Evolutionary conservation across 305 asterid genomes (phyloP), one percentile per base, ranked within the genome.

Genomic region (Lippia alba): DNA sequence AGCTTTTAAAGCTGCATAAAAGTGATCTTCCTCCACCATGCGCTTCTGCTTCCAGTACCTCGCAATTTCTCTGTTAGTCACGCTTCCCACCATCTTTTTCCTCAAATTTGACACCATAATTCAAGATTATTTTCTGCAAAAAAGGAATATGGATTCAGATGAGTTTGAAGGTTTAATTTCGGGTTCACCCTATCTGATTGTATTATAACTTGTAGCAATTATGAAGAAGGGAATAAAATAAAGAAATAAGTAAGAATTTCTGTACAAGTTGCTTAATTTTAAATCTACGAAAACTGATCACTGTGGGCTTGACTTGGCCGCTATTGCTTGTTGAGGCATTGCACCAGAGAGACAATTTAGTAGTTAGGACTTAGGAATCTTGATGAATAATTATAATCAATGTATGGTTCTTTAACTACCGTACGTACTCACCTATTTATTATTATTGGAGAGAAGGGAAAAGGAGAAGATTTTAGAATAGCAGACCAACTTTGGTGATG

Each of bases 1-100:
- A 63, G 92, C 87, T 67, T 81, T 84, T 9, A 84, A 71, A 30
- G 90, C 92, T 64, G 83, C 81, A 15, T 67, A 76, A 40, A 86
- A 83, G 54, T 84, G 89, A 18, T 86, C 90, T 72, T 88, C 90
- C 77, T 86, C 96, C 12, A 60, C 74, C 77, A 64, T 51, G 53
- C 41, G 83, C 64, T 73, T 82, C 59, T 74, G 82, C 68, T 81
- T 83, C 92, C 90, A 84, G 70, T 61, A 88, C 57, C 61, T 67
- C 3, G 82, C 87, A 65, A 81, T 83, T 83, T 89, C 86, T 63
- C 62, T 75, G 39, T 85, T 78, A 0, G 92, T 83, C 71, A 84
- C 81, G 12, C 83, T 82, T 17, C 17, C 63, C 0, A 10, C 75
- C 75, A 73, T 68, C 30, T 15, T 46, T 36, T 15, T 34, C 45